phyloP scores from a whole-genome alignment of 2,329 filamentous ascomycete species.

The Aureobasidium sp. region DNA sequence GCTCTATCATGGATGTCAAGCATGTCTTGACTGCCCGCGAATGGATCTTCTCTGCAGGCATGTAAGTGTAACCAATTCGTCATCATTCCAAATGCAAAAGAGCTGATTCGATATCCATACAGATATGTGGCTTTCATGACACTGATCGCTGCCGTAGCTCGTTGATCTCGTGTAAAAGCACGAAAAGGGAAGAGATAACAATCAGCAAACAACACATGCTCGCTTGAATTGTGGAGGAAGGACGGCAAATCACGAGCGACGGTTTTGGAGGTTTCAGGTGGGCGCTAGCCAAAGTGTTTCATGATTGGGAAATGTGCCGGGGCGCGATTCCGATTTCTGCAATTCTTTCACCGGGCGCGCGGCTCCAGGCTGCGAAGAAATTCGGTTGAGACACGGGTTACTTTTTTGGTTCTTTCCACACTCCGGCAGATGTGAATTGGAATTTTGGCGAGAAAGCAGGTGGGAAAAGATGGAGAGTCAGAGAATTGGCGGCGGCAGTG shows the following conservation, averaged over 20 bases:
- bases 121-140: constrained; percentile 35
- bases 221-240: not conserved
- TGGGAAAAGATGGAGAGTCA: not conserved
- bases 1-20: constrained; percentile 26
- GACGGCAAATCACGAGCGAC: constrained; percentile 3
- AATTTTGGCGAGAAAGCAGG: not conserved
- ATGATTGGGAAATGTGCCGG: not conserved
- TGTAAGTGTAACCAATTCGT: constrained; percentile 28
- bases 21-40: constrained; percentile 29
- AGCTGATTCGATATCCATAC: constrained; percentile 13
- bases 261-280: not conserved
- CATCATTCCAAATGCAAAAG: not conserved
- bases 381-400: not conserved
- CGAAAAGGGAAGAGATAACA: not conserved
- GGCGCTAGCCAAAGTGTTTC: constrained; percentile 10
- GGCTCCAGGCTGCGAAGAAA: not conserved
- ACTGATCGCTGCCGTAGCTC: constrained; percentile 29
- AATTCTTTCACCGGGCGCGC: not conserved
- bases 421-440: not conserved
- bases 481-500: not conserved
- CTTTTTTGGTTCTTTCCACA: not conserved
- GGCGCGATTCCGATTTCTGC: not conserved
- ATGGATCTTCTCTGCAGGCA: constrained; percentile 30
- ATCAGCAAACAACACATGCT: too few relatives aligned
- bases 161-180: constrained; percentile 8